phyloP scores from a whole-genome alignment of 257 asterid genomes.

The Solanum sparsipilum region DNA sequence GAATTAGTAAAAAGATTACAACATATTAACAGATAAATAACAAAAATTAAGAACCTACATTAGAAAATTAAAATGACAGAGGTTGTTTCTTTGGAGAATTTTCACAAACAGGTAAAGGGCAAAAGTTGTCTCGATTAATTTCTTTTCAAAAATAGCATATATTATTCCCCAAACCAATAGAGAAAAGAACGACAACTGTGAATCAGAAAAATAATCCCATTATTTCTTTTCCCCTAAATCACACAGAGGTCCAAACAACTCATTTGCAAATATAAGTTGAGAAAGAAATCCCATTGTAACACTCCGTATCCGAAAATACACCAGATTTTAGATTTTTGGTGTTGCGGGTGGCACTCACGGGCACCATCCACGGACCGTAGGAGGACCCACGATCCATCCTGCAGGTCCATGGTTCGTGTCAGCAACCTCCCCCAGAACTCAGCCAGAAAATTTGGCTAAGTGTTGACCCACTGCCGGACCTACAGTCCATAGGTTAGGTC shows the following conservation, averaged over 20 bases:
- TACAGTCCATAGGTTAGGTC: no score
- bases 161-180: background rate
- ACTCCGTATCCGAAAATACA: no score
- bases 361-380: no score
- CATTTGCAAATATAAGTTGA: background rate
- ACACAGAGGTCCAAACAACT: background rate
- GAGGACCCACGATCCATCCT: no score
- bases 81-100: background rate
- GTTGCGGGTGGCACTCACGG: no score
- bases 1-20: background rate
- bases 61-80: background rate
- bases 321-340: no score
- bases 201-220: background rate
- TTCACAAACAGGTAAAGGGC: background rate
- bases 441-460: no score
- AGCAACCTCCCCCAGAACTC: no score
- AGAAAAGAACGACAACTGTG: background rate
- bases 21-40: background rate
- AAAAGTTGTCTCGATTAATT: background rate
- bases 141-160: no score
- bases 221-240: background rate
- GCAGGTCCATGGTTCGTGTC: no score
- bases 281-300: background rate
- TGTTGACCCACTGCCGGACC: no score
- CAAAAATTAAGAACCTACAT: background rate